Percentiles rank a stretch among this genome's conserved stretches.
Conservation (phyloP, 2,329 filamentous ascomycete genomes). For the Fusarium fujikuroi region DNA sequence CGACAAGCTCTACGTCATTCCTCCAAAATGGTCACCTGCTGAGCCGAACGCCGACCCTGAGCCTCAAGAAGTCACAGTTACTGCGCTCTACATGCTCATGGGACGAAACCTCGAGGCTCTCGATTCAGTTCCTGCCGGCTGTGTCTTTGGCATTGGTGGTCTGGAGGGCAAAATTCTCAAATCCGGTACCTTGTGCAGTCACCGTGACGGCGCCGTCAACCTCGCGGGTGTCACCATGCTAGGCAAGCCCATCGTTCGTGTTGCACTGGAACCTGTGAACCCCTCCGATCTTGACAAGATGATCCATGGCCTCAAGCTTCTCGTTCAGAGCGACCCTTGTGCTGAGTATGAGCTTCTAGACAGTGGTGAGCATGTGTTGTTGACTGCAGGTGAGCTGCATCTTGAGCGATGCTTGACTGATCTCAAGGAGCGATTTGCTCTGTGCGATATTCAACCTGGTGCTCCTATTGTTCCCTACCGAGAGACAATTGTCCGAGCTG, state of each 20-base stretch:
- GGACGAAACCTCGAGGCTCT: constrained; percentile 87
- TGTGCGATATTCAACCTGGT: constrained; percentile 93
- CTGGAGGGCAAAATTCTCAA: constrained; percentile 95
- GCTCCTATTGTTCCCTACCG: constrained; percentile 95
- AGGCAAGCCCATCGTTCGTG: constrained; percentile 91
- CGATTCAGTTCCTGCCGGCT: constrained; percentile 86
- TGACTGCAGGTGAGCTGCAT: constrained; percentile 94
- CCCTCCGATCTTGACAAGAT: constrained; percentile 93
- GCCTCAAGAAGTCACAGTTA: constrained; percentile 85
- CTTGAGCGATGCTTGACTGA: constrained; percentile 94
- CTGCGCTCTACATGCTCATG: constrained; percentile 94
- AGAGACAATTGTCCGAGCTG: constrained; percentile 86
- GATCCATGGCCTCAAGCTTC: constrained; percentile 85
- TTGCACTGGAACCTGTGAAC: constrained; percentile 92
- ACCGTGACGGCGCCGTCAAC: constrained; percentile 87
- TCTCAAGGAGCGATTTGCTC: constrained; percentile 89
- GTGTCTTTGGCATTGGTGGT: constrained; percentile 94
- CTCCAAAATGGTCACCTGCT: constrained; percentile 91
- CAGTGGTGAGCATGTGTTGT: constrained; percentile 92
- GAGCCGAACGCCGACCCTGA: constrained; percentile 76
- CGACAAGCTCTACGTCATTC: constrained; percentile 89
- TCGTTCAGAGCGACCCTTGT: constrained; percentile 95
- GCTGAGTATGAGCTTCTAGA: constrained; percentile 94
- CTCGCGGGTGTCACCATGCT: constrained; percentile 84
- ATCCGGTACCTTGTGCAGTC: constrained; percentile 91